Conservation (phyloP, 2,329 filamentous ascomycete genomes). For the Xylariaceae sp. region DNA sequence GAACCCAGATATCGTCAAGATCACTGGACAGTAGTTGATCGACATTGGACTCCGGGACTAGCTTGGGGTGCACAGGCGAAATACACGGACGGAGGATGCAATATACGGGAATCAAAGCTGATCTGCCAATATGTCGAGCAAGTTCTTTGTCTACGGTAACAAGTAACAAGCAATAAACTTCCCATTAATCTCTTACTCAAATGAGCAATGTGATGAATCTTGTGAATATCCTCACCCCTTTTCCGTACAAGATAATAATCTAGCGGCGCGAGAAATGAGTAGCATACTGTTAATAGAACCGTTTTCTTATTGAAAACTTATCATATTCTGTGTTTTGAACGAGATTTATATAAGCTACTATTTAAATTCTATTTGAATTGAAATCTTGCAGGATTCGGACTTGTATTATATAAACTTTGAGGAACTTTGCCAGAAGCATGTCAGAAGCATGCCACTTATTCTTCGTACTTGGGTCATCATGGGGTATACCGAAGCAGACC, state of each 20-base stretch:
- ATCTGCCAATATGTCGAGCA: not conserved
- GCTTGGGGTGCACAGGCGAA: not conserved
- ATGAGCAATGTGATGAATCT: not conserved
- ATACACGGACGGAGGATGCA: not conserved
- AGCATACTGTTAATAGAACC: too few species aligned
- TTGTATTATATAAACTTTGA: too few species aligned
- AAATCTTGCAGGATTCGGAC: too few species aligned
- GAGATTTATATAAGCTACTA: too few species aligned
- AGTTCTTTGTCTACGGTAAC: not conserved
- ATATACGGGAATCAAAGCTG: not conserved
- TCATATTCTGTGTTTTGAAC: too few species aligned
- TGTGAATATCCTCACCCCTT: not conserved
- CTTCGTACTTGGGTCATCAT: not conserved
- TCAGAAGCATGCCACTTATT: too few species aligned
- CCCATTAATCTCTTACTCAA: not conserved
- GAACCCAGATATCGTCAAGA: not conserved
- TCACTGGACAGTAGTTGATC: not conserved
- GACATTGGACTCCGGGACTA: not conserved
- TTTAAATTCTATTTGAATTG: too few species aligned
- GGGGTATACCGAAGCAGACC: not conserved
- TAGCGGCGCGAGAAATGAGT: too few species aligned
- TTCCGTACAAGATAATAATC: too few species aligned
- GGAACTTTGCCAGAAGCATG: too few species aligned
- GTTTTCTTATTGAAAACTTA: too few species aligned
- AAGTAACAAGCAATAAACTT: not conserved